Percentiles rank a stretch among this genome's conserved stretches.
phyloP scores from a whole-genome alignment of 768 basidiomycete species.

The Trametes cubensis region DNA sequence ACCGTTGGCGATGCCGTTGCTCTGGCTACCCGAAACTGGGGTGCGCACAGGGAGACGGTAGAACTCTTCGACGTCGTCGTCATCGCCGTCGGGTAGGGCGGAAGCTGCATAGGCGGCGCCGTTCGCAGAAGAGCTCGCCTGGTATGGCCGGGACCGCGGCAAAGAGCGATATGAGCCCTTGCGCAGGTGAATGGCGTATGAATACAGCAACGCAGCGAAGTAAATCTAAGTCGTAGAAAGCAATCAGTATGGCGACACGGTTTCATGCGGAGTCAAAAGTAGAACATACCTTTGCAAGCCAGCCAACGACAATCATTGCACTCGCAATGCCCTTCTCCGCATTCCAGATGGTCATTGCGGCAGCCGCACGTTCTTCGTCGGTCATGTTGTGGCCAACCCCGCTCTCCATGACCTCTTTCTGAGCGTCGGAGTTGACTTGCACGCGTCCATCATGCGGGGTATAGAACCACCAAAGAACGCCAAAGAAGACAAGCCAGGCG shows the following conservation, averaged over 20 bases:
- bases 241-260: background rate
- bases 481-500: slow-evolving; percentile 91
- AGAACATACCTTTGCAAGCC: slow-evolving; percentile 79
- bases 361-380: slow-evolving; percentile 63
- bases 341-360: slow-evolving; percentile 86
- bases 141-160: slow-evolving; percentile 44
- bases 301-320: slow-evolving; percentile 76
- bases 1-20: slow-evolving; percentile 13
- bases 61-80: slow-evolving; percentile 65
- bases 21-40: slow-evolving; percentile 11
- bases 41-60: slow-evolving; percentile 63
- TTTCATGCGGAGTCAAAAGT: too few relatives aligned
- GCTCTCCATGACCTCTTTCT: slow-evolving; percentile 78
- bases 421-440: slow-evolving; percentile 82
- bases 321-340: slow-evolving; percentile 85
- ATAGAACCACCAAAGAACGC: slow-evolving; percentile 87
- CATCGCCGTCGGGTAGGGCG: slow-evolving; percentile 49
- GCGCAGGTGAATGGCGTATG: slow-evolving; percentile 90
- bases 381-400: slow-evolving; percentile 56
- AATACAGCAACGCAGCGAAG: slow-evolving; percentile 88
- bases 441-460: slow-evolving; percentile 89
- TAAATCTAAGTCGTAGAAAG: slow-evolving; percentile 62
- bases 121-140: slow-evolving; percentile 21
- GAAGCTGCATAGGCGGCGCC: slow-evolving; percentile 15
- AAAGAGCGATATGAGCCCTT: slow-evolving; percentile 88